These are phyloP conservation scores for Jatropha podagrica DNA, from an alignment of 441 rosid genomes.

Conservation along the genomic window DNA sequence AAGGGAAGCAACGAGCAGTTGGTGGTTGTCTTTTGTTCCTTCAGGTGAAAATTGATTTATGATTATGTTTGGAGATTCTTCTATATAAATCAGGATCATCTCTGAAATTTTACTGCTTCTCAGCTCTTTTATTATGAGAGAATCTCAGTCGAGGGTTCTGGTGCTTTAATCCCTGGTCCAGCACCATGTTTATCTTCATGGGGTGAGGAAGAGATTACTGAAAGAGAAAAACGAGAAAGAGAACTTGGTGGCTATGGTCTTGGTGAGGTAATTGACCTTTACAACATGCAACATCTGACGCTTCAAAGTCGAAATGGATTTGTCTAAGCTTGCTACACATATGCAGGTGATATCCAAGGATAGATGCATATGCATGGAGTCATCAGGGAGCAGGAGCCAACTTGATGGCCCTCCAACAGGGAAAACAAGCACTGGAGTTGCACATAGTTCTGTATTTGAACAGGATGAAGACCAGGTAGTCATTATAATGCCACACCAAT, in stretches of 20 bases:
- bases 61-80: background rate
- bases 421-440: conserved; percentile 19
- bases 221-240: conserved; percentile 48
- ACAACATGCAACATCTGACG: background rate
- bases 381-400: conserved; percentile 26
- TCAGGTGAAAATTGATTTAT: conserved; percentile 31
- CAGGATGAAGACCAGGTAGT: conserved; percentile 33
- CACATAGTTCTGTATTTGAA: conserved; percentile 25
- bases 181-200: conserved; percentile 40
- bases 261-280: conserved; percentile 37
- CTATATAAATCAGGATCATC: background rate
- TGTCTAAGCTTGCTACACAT: conserved; percentile 15
- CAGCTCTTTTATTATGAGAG: conserved; percentile 48
- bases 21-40: conserved; percentile 56
- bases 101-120: conserved; percentile 20
- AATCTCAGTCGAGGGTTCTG: conserved; percentile 38
- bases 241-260: conserved; percentile 51
- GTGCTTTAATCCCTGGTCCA: conserved; percentile 17
- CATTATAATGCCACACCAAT: conserved; percentile 6
- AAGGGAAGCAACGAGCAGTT: conserved; percentile 50
- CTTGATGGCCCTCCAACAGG: conserved; percentile 16
- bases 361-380: conserved; percentile 22
- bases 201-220: conserved; percentile 52
- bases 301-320: conserved; percentile 8
- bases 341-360: conserved; percentile 39